A percentile compares a stretch with the other conserved stretches of the same genome.
Evolutionary conservation across 257 asterid species (phyloP).

Genomic region (Scutellaria galericulata): DNA sequence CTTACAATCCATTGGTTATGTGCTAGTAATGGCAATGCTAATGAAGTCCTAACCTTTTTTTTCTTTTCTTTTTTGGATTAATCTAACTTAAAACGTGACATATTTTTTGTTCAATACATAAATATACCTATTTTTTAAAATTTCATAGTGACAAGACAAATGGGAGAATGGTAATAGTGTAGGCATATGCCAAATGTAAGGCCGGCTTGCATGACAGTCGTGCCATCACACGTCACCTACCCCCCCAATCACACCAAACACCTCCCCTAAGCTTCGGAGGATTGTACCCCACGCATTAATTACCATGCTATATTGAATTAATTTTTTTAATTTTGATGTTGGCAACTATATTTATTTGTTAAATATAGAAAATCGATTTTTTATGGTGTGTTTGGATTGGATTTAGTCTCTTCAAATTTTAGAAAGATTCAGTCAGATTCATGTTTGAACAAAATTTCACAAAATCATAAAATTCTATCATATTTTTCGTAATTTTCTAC

Average conservation of each 20-base stretch:
- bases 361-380: no score
- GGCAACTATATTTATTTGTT: no score
- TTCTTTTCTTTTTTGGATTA: conserved; percentile 1
- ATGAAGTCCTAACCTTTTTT: neutral
- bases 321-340: no score
- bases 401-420: no score
- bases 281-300: conserved; percentile 35
- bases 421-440: no score
- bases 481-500: no score
- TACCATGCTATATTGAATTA: neutral
- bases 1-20: no score
- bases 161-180: conserved; percentile 19
- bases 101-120: neutral
- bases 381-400: no score
- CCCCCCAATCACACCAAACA: neutral
- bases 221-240: conserved; percentile 37
- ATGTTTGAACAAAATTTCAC: no score
- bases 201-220: conserved; percentile 31
- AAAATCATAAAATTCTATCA: no score
- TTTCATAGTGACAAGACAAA: conserved; percentile 16
- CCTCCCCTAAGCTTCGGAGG: conserved; percentile 21
- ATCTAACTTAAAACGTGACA: neutral
- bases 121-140: no score
- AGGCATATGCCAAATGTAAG: conserved; percentile 28
- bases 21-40: neutral